Conservation (phyloP, 2,329 filamentous ascomycete species). For the Alternaria rosae region DNA sequence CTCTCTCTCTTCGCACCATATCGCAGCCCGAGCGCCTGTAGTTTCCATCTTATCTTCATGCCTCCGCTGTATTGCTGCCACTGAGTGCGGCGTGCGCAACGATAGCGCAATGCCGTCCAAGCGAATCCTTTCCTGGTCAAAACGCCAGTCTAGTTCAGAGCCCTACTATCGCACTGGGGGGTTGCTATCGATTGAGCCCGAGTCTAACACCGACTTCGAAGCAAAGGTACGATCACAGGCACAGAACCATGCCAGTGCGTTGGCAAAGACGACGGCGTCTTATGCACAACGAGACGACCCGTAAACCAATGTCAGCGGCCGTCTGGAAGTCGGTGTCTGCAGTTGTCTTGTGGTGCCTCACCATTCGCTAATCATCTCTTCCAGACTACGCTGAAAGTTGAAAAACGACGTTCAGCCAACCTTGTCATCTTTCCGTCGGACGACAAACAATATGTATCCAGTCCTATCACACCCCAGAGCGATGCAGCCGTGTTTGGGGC, state of each 20-base stretch:
- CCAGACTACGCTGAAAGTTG: conserved; percentile 32
- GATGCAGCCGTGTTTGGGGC: conserved; percentile 39
- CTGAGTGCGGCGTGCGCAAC: conserved; percentile 4
- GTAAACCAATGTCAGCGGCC: conserved; percentile 21
- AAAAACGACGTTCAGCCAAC: conserved; percentile 38
- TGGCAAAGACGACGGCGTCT: conserved; percentile 46
- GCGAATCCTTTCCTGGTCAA: conserved; percentile 56
- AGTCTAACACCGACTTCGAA: conserved; percentile 21
- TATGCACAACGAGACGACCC: conserved; percentile 34
- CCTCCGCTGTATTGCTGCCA: background rate
- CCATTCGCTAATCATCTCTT: conserved; percentile 43
- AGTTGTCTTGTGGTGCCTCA: conserved; percentile 37
- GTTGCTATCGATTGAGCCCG: conserved; percentile 45
- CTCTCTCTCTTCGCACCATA: background rate
- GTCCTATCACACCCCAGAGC: conserved; percentile 38
- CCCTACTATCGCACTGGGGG: conserved; percentile 49
- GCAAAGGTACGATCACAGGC: conserved; percentile 42
- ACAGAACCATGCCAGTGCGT: conserved; percentile 26
- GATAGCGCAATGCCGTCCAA: conserved; percentile 48
- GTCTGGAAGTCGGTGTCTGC: conserved; percentile 22
- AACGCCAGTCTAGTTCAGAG: conserved; percentile 48
- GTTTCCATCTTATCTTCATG: conserved; percentile 11
- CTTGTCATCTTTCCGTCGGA: conserved; percentile 40
- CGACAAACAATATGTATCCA: conserved; percentile 27
- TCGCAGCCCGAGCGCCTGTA: background rate